Conservation (phyloP, 2,329 filamentous ascomycete species). For the Thelonectria discophora region DNA sequence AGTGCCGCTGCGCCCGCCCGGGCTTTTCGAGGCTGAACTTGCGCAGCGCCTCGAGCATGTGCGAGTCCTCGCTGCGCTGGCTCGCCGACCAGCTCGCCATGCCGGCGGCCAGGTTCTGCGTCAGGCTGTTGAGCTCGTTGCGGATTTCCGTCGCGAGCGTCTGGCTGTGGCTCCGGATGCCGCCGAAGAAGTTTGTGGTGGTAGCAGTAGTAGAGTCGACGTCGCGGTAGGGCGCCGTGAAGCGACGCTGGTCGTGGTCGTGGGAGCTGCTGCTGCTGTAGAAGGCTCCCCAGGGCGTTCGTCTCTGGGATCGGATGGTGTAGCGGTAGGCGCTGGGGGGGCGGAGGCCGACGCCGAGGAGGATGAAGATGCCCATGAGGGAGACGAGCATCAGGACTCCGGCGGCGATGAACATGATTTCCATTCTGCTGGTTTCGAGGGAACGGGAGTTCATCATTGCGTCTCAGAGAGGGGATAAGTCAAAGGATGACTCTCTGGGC, state of each 20-base stretch:
- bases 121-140: conserved; percentile 36
- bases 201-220: not conserved
- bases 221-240: conserved; percentile 29
- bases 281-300: conserved; percentile 31
- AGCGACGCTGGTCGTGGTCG: conserved; percentile 20
- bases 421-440: conserved; percentile 43
- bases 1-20: conserved; percentile 23
- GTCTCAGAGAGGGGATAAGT: not conserved
- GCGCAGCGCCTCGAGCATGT: conserved; percentile 10
- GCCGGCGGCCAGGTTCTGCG: conserved; percentile 30
- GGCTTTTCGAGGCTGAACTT: conserved; percentile 34
- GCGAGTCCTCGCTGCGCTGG: conserved; percentile 7
- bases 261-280: too few relatives aligned
- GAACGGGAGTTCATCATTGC: conserved; percentile 40
- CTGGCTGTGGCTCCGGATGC: conserved; percentile 41
- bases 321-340: conserved; percentile 22
- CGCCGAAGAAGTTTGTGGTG: conserved; percentile 36
- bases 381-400: conserved; percentile 46
- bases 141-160: conserved; percentile 39
- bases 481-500: too few relatives aligned
- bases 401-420: conserved; percentile 48
- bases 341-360: conserved; percentile 40
- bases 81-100: conserved; percentile 20
- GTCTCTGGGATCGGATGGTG: conserved; percentile 31
- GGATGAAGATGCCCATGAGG: conserved; percentile 45